Conservation (phyloP, 2,329 filamentous ascomycete species). For the Neonectria faginata region DNA sequence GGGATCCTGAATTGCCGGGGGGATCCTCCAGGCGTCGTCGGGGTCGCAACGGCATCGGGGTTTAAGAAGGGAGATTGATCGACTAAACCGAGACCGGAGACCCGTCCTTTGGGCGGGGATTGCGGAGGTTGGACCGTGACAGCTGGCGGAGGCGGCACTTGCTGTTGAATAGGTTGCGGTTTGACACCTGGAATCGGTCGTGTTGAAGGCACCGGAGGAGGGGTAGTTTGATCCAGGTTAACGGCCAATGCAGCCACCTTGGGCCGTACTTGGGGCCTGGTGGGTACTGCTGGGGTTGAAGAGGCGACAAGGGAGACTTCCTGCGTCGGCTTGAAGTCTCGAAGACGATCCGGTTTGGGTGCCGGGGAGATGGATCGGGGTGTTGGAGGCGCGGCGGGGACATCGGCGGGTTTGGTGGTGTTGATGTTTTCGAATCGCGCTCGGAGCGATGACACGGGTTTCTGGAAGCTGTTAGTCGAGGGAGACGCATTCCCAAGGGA, state of each 20-base stretch:
- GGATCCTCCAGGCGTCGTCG: conserved; percentile 55
- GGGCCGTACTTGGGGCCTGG: conserved; percentile 46
- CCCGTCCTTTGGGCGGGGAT: conserved; percentile 70
- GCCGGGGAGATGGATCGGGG: conserved; percentile 53
- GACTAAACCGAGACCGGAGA: conserved; percentile 49
- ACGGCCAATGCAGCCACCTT: conserved; percentile 39
- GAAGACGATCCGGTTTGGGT: conserved; percentile 58
- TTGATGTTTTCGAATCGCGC: conserved; percentile 83
- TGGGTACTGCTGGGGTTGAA: conserved; percentile 49
- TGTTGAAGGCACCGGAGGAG: conserved; percentile 43
- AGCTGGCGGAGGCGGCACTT: conserved; percentile 64
- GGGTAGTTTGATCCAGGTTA: conserved; percentile 40
- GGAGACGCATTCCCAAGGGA: neutral
- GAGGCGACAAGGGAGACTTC: conserved; percentile 49
- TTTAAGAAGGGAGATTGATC: conserved; percentile 62
- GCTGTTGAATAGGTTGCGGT: conserved; percentile 37
- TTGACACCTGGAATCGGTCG: conserved; percentile 43
- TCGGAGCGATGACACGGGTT: conserved; percentile 83
- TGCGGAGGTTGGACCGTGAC: conserved; percentile 77
- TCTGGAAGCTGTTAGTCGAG: conserved; percentile 60
- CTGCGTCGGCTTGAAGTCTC: conserved; percentile 55
- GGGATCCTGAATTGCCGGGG: conserved; percentile 64
- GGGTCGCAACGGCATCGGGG: conserved; percentile 57
- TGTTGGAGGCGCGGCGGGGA: conserved; percentile 40
- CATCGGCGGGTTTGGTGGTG: conserved; percentile 39